Percentiles rank a stretch among this genome's conserved stretches.
Evolutionary conservation across 139 green algal species (phyloP).

Genomic region (Picochlorum sp.): DNA sequence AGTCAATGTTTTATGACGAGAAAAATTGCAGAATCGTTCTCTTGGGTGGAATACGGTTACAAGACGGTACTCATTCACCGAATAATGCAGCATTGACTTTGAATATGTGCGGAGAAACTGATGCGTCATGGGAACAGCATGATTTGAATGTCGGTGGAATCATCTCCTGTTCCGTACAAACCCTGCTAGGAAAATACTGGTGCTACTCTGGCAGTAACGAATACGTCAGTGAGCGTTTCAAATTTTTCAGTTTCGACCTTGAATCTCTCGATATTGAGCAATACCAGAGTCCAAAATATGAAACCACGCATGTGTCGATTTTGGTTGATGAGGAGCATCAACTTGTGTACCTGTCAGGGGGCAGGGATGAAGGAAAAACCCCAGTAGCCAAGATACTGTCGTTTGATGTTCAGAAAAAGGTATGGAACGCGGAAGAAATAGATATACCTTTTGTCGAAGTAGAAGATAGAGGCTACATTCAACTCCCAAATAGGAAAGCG

Average conservation of each 20-base stretch:
- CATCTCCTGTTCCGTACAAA: not conserved
- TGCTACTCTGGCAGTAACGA: not conserved
- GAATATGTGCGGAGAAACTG: not conserved
- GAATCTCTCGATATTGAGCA: not conserved
- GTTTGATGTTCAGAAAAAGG: not conserved
- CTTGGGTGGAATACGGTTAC: not conserved
- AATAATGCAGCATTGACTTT: slow-evolving; percentile 1
- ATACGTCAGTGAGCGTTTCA: not conserved
- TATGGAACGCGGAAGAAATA: not conserved
- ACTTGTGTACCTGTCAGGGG: not conserved
- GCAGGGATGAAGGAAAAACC: not conserved
- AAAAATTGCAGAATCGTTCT: not conserved
- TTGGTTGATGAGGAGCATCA: not conserved
- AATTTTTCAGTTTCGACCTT: not conserved
- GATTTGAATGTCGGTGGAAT: not conserved
- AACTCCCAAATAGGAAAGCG: not conserved
- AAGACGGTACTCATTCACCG: not conserved
- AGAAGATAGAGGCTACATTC: not conserved
- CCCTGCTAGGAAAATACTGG: not conserved
- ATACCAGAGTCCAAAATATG: not conserved
- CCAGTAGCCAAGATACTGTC: not conserved
- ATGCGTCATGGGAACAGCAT: not conserved
- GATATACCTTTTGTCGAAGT: not conserved
- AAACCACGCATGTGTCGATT: not conserved
- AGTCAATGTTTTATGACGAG: not conserved